Percentiles rank a stretch among this genome's conserved stretches.
Evolutionary conservation across 257 asterid genomes (phyloP).

Genomic region (Gentiana macrophylla): DNA sequence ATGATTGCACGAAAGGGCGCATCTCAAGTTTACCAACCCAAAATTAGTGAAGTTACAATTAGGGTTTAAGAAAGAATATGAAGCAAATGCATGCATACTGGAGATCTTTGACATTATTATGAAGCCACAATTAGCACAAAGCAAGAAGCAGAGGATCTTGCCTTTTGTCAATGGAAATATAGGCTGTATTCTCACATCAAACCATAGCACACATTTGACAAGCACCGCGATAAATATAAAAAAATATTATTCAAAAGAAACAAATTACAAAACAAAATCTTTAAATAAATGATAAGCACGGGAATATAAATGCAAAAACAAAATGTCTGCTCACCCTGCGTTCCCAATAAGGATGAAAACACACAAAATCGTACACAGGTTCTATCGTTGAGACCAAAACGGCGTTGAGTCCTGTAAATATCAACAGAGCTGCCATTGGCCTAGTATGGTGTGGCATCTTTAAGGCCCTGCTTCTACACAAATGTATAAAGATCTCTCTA

Average conservation of each 20-base stretch:
- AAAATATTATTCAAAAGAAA: neutral
- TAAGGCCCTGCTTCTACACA: neutral
- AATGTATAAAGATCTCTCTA: neutral
- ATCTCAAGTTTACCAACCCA: no score
- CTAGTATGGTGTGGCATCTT: slow-evolving; percentile 86
- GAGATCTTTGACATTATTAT: no score
- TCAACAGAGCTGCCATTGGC: slow-evolving; percentile 73
- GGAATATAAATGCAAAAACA: neutral
- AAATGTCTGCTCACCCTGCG: slow-evolving; percentile 35
- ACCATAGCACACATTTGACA: neutral
- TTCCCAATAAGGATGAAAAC: slow-evolving; percentile 91
- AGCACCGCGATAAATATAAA: neutral
- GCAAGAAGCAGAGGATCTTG: neutral
- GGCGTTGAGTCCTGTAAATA: slow-evolving; percentile 74
- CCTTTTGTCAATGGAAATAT: no score
- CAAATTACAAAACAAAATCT: neutral
- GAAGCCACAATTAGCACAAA: neutral
- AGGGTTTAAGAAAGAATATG: neutral
- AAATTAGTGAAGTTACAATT: no score
- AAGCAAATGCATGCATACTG: neutral
- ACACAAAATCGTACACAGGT: slow-evolving; percentile 79
- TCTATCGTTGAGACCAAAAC: slow-evolving; percentile 57
- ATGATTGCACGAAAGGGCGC: no score
- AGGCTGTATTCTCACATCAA: neutral
- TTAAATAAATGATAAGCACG: neutral